Conservation (phyloP, 1,284 basidiomycete genomes). For the Peniophora sp. region DNA sequence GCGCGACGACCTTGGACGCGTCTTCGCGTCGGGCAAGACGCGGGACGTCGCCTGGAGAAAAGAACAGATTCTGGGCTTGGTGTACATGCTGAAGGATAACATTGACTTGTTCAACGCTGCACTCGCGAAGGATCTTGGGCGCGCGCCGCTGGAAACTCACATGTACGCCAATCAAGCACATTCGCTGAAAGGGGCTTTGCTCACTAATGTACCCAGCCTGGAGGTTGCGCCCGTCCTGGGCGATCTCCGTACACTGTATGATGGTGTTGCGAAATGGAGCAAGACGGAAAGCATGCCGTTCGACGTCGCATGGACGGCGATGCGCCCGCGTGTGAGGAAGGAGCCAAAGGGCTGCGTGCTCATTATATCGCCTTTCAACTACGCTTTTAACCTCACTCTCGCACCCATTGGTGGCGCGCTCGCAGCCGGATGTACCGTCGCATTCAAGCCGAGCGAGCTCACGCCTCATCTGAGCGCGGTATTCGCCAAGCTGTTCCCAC, state of each 20-base stretch:
- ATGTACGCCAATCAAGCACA: slow-evolving; percentile 51
- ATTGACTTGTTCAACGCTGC: slow-evolving; percentile 45
- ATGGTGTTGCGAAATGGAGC: neutral
- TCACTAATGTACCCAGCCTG: neutral
- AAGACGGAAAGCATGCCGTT: neutral
- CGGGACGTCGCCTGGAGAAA: slow-evolving; percentile 54
- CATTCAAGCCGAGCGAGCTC: slow-evolving; percentile 82
- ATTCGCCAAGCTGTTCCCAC: slow-evolving; percentile 65
- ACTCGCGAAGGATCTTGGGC: slow-evolving; percentile 47
- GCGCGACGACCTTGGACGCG: slow-evolving; percentile 37
- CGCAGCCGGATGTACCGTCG: slow-evolving; percentile 70
- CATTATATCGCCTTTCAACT: neutral
- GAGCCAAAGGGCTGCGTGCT: neutral
- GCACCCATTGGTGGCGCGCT: slow-evolving; percentile 50
- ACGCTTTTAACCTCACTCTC: neutral
- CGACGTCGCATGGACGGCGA: neutral
- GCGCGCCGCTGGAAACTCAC: slow-evolving; percentile 43
- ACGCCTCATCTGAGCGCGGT: slow-evolving; percentile 59
- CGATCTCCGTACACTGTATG: neutral
- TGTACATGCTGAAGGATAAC: slow-evolving; percentile 64
- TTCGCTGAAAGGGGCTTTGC: neutral
- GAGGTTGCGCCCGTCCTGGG: neutral
- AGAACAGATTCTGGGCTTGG: slow-evolving; percentile 58
- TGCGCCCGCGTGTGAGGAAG: neutral
- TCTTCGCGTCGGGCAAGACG: slow-evolving; percentile 52